A percentile compares a stretch with the other conserved stretches of the same genome.
These are phyloP conservation scores for Hypoxylon sp. DNA, from an alignment of 2,329 filamentous ascomycete species.

Conservation along the genomic window DNA sequence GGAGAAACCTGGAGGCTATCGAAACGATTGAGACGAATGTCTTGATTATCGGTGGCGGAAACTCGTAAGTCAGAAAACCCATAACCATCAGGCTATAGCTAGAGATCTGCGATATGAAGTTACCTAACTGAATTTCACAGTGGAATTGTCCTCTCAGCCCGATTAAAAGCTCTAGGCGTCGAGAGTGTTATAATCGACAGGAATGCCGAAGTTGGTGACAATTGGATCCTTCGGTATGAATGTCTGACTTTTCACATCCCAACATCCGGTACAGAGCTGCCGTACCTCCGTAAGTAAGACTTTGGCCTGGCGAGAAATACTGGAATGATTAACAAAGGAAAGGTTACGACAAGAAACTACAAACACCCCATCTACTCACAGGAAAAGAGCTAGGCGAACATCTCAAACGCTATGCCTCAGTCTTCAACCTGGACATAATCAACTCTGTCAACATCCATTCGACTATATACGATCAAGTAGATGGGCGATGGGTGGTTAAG, in stretches of 20 bases:
- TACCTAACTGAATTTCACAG: constrained; percentile 31
- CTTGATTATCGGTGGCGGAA: constrained; percentile 52
- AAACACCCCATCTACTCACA: constrained; percentile 39
- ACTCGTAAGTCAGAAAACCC: constrained; percentile 43
- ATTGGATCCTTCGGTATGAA: constrained; percentile 56
- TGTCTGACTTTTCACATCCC: constrained; percentile 55
- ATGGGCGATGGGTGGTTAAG: constrained; percentile 46
- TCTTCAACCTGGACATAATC: constrained; percentile 52
- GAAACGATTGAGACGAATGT: constrained; percentile 50
- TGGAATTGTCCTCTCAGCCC: constrained; percentile 50
- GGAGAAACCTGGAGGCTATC: constrained; percentile 25
- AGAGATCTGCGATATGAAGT: background rate
- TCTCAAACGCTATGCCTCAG: constrained; percentile 44
- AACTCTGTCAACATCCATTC: constrained; percentile 44
- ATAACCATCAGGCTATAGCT: background rate
- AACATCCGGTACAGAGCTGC: constrained; percentile 52
- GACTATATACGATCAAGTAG: constrained; percentile 43
- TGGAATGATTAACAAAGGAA: background rate
- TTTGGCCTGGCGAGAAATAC: too few species aligned
- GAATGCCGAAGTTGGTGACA: constrained; percentile 53
- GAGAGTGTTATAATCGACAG: constrained; percentile 53
- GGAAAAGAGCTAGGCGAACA: constrained; percentile 46
- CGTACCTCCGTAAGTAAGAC: constrained; percentile 49
- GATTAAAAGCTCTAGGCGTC: constrained; percentile 54
- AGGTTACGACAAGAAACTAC: constrained; percentile 38